A percentile compares a stretch with the other conserved stretches of the same genome.
These are phyloP conservation scores for Aspergillus texensis DNA, from an alignment of 2,329 filamentous ascomycete genomes.

Conservation along the genomic window DNA sequence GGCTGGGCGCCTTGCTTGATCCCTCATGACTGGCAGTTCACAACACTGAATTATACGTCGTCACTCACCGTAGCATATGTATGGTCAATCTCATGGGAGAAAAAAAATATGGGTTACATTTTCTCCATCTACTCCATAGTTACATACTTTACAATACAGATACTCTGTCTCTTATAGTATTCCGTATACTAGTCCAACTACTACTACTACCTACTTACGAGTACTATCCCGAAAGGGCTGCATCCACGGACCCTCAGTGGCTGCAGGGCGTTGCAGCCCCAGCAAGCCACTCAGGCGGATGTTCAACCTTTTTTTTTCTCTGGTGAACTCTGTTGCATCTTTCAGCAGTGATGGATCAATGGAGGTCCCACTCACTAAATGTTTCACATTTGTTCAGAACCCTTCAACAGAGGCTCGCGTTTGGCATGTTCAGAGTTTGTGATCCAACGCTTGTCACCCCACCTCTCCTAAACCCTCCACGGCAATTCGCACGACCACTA, in stretches of 20 bases:
- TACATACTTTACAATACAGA: not conserved
- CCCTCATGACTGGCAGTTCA: not conserved
- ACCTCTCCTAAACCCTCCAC: slow-evolving; percentile 1
- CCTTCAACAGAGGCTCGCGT: not conserved
- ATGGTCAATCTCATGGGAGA: not conserved
- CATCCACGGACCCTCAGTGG: slow-evolving; percentile 6
- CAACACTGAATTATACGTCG: not conserved
- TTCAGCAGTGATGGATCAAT: not conserved
- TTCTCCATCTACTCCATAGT: not conserved
- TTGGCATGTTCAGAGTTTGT: not conserved
- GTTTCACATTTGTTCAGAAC: slow-evolving; percentile 2
- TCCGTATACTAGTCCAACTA: not conserved
- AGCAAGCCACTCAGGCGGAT: slow-evolving; percentile 4
- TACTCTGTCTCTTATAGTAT: not conserved
- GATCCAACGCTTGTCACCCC: slow-evolving; percentile 4
- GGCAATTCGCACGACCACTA: not conserved
- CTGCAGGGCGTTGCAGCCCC: not conserved
- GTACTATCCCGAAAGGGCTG: not conserved
- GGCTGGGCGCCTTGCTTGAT: slow-evolving; percentile 1
- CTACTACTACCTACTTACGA: not conserved
- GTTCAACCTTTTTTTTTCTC: not conserved
- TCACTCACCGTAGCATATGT: not conserved
- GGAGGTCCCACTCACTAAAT: not conserved
- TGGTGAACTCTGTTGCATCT: slow-evolving; percentile 1
- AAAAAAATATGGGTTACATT: not conserved